These are phyloP conservation scores for Erodium texanum DNA, from an alignment of 441 rosid species.

Conservation along the genomic window DNA sequence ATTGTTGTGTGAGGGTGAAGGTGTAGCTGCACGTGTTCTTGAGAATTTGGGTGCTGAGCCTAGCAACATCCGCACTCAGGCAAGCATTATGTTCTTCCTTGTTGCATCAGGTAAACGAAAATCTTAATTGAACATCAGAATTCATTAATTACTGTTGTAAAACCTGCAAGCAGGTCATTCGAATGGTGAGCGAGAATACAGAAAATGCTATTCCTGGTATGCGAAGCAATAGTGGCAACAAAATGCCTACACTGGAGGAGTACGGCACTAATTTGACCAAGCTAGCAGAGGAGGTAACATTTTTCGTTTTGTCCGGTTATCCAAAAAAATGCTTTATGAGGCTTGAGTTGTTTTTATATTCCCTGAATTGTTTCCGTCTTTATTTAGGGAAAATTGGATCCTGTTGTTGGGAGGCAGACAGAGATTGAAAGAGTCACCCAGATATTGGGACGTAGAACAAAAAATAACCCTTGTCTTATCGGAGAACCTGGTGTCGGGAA, in stretches of 20 bases:
- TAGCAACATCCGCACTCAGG: conserved; percentile 94
- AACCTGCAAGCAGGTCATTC: conserved; percentile 55
- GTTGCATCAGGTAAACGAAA: conserved; percentile 1
- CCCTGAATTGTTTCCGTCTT: neutral
- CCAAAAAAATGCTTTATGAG: neutral
- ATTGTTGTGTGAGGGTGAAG: conserved; percentile 95
- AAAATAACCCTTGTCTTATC: conserved; percentile 95
- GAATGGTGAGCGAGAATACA: conserved; percentile 94
- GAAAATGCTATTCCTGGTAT: conserved; percentile 59
- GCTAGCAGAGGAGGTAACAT: conserved; percentile 85
- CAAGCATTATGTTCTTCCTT: conserved; percentile 13
- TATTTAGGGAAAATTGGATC: conserved; percentile 84
- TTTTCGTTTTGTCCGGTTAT: neutral
- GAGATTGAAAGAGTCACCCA: conserved; percentile 89
- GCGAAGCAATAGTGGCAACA: conserved; percentile 65
- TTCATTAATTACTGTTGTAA: neutral
- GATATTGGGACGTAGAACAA: conserved; percentile 84
- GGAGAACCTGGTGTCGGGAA: conserved; percentile 99
- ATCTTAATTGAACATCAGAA: neutral
- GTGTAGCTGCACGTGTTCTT: conserved; percentile 98
- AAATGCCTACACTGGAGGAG: conserved; percentile 99
- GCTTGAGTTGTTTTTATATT: neutral
- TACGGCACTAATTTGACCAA: conserved; percentile 96
- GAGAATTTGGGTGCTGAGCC: conserved; percentile 95
- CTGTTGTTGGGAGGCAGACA: conserved; percentile 87